Evolutionary conservation across 2,329 filamentous ascomycete genomes (phyloP), one percentile per base, ranked within the genome.

Genomic region (Xylariales sp.): DNA sequence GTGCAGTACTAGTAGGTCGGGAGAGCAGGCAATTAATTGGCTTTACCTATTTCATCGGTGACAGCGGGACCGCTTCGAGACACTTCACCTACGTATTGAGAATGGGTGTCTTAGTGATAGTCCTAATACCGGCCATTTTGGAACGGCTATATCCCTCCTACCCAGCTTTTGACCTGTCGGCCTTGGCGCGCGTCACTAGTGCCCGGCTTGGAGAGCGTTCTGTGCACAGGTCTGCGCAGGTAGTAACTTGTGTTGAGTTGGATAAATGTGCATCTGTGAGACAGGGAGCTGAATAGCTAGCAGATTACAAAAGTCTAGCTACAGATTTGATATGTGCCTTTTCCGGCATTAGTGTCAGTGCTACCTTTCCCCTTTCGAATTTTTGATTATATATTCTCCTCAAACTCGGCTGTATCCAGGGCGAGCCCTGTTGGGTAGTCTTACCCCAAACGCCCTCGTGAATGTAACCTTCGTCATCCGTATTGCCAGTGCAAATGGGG

Each of bases 131-230:
- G 65, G 41, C 36, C 28, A 41, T 62, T 41, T 43, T 30, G 30
- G 48, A 36, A 48, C 49, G 41, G 23, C 2, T 54, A 46, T 34
- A 63, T 36, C 23, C 4, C 9, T 43, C 12, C 39, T 41, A 23
- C 23, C 23, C 23, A 23, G 28, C 8, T 41, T 43, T 18, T n/a
- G 41, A 23, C 3, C 30, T 36, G 30, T n/a, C 28, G 6, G 28
- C 23, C 54, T 66, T 59, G 52, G 52, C 53, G 32, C 50, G 50
- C 60, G 63, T 63, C 54, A 62, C 46, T 41, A 30, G 23, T 32
- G 41, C 45, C 10, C 16, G 36, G 18, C n/a, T 18, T 50, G 50
- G 46, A 59, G 30, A 0, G 28, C 5, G 3, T 23, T 23, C 23
- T 23, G 23, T 23, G 23, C 23, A 23, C 23, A 23, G 23, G 23